Base-by-base conservation (phyloP, 495 filamentous ascomycete genomes). In the Poronia punctata region DNA sequence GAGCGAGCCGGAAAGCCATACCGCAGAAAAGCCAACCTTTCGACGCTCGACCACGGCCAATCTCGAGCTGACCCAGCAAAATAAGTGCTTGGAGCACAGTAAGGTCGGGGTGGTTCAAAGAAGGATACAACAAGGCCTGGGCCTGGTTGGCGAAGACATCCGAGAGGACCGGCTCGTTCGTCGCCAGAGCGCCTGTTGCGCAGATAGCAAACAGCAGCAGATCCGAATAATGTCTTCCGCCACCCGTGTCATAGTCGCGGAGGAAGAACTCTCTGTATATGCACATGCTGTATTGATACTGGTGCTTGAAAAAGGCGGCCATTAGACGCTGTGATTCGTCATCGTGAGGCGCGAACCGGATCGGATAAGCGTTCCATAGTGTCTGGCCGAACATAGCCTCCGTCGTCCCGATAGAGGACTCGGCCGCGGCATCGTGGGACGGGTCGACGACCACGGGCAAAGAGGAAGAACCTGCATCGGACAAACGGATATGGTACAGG, bases 11-110 rank as follows among this genome's bases (percentile, higher is more conserved):
- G 41, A 56, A 60, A 19, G 50, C 50, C 56, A 59, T 59, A 27
- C 59, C 59, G n/a, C 53, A 54, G 35, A 60, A 58, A 3, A 62
- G 21, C 59, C 59, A 62, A 10, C 54, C 56, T 42, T 60, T 62
- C 12, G 54, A 56, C 17, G 51, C 46, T 35, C 50, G 48, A 2
- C 59, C 56, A 23, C 47, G 45, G 7, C 54, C 59, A 18, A 62
- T 60, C 36, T 58, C 53, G 10, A 54, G 46, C 32, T 62, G 54
- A 0, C 59, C 57, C 3, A 62, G 24, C 8, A 62, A 28, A 21
- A 62, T 40, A 1, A 62, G 45, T 7, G 53, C 52, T 23, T 62
- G 59, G 11, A 62, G 31, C 23, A 51, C 52, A 10, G 59, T 62
- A 7, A 62, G 49, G 36, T 60, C 52, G 6, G 59, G 59, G 3